Evolutionary conservation across 2,329 filamentous ascomycete species (phyloP), one percentile per base, ranked within the genome.

Genomic region (Neopestalotiopsis rosae): DNA sequence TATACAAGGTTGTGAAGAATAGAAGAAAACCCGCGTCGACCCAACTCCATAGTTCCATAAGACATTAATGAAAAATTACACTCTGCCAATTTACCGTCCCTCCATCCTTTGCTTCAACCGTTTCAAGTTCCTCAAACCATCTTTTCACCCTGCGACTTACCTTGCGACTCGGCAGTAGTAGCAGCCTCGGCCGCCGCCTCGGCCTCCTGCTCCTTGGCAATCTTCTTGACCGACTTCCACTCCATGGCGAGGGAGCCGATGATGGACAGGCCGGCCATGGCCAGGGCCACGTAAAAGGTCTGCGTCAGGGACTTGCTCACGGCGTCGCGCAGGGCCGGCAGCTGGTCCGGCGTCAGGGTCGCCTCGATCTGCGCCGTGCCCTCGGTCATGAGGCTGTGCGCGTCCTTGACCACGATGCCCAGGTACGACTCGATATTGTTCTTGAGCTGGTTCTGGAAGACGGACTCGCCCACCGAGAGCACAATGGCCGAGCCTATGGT

Each of bases 191-290:
- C 34, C n/a, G 7, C 52, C 28, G 34, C 38, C 40, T 45, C 52
- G 6, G n/a, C 24, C 24, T 45, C 20, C 20, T 59, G 57, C 10
- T 34, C 30, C 59, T 62, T 20, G 28, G 14, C 30, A 49, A 57
- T 42, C 30, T 66, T 57, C 65, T 66, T 66, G 30, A 66, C 65
- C n/a, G 45, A 58, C 32, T 56, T 61, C 68, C 66, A 67, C 40
- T 69, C 68, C 68, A 69, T 69, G 9, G 45, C 45, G 7, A 67
- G n/a, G 17, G 65, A 66, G 13, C 68, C 68, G 20, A 67, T 28
- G 9, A 67, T 65, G 14, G 68, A 69, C 24, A 69, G 61, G 12
- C 32, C 61, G 1, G 68, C 68, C 45, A 67, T 64, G 57, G 32
- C 61, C 28, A 67, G 12, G n/a, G 65, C 52, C 13, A 69, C 68